Conservation (phyloP, 2,329 filamentous ascomycete species). For the Dryadomyces quercivorus region DNA sequence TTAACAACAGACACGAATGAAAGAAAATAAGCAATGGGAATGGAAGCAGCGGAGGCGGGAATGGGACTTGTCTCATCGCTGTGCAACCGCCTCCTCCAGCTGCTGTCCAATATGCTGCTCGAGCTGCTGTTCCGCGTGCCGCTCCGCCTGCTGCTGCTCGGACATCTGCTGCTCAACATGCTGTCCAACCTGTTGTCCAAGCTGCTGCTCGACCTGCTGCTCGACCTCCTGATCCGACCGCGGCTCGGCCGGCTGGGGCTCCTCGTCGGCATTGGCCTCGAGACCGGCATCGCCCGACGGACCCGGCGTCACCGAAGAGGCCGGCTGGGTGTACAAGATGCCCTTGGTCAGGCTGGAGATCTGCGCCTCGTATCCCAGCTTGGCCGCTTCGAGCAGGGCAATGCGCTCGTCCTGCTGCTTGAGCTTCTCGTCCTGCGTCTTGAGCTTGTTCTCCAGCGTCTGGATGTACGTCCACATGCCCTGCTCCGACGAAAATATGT, state of each 20-base stretch:
- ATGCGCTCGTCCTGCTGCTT: constrained; percentile 16
- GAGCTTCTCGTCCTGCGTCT: constrained; percentile 31
- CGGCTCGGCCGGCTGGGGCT: background rate
- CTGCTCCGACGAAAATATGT: constrained; percentile 52
- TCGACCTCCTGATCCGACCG: background rate
- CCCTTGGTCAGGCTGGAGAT: constrained; percentile 23
- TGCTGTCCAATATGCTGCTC: constrained; percentile 9
- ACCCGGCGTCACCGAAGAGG: background rate
- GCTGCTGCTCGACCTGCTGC: background rate
- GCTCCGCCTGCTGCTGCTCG: constrained; percentile 6
- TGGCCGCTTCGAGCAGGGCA: constrained; percentile 25
- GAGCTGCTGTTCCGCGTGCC: constrained; percentile 7
- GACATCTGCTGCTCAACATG: background rate
- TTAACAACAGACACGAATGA: constrained; percentile 1
- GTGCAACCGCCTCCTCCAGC: constrained; percentile 1
- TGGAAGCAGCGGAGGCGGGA: too few relatives aligned
- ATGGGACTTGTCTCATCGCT: background rate
- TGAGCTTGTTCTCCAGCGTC: constrained; percentile 50
- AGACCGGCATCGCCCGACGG: background rate
- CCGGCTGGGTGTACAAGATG: constrained; percentile 10
- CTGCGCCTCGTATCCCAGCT: constrained; percentile 24
- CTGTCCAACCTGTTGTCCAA: background rate
- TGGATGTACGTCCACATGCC: constrained; percentile 64
- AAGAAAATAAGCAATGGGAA: background rate
- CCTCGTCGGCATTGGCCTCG: background rate